phyloP scores from a whole-genome alignment of 2,329 filamentous ascomycete genomes.

The Rhynchosporium secalis region DNA sequence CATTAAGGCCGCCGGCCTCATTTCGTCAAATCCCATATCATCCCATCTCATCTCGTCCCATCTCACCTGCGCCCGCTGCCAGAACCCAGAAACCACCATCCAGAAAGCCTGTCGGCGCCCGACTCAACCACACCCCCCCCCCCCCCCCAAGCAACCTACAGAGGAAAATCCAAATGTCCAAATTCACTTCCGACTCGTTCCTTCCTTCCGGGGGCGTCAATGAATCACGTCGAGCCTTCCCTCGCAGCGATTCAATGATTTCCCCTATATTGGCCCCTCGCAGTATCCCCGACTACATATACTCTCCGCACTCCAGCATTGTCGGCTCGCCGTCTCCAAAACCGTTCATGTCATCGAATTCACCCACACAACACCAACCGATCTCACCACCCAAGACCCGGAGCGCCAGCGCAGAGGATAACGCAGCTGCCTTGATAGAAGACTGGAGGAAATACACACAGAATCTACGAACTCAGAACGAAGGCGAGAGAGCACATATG shows the following conservation, averaged over 20 bases:
- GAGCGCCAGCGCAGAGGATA: conserved; percentile 35
- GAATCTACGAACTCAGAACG: conserved; percentile 35
- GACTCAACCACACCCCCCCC: neutral
- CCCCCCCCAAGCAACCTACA: neutral
- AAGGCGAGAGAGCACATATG: conserved; percentile 40
- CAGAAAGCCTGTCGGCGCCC: neutral
- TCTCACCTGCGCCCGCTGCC: neutral
- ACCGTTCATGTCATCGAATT: conserved; percentile 24
- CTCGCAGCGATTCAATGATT: conserved; percentile 22
- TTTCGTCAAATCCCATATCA: neutral
- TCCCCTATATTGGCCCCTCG: conserved; percentile 27
- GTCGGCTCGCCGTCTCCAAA: conserved; percentile 23
- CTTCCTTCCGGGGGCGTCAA: conserved; percentile 35
- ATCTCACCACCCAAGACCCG: conserved; percentile 39
- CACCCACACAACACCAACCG: conserved; percentile 28
- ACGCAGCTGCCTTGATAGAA: conserved; percentile 33
- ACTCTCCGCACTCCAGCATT: conserved; percentile 18
- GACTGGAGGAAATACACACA: conserved; percentile 38
- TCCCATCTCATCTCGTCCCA: neutral
- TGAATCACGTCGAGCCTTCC: conserved; percentile 20
- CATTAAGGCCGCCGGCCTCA: conserved; percentile 23
- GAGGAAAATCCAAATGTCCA: conserved; percentile 25
- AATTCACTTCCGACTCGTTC: conserved; percentile 34
- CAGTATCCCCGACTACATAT: conserved; percentile 28
- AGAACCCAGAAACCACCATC: neutral